Evolutionary conservation across 495 filamentous ascomycete species (phyloP).

Genomic region (Niebla homalea): DNA sequence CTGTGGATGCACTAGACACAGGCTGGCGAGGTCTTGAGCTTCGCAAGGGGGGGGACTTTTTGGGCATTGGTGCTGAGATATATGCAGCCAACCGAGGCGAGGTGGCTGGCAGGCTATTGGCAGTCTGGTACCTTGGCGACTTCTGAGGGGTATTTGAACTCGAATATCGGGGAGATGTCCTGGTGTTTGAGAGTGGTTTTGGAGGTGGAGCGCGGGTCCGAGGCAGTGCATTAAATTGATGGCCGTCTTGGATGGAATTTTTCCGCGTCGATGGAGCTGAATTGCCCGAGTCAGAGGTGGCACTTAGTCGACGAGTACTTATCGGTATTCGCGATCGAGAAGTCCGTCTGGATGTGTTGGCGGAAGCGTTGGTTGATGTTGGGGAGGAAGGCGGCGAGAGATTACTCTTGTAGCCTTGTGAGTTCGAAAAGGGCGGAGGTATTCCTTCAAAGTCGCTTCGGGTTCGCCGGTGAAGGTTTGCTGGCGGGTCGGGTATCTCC

Average conservation of each 20-base stretch:
- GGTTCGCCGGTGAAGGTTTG: conserved; percentile 31
- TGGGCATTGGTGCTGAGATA: conserved; percentile 47
- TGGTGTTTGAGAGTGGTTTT: conserved; percentile 26
- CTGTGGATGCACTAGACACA: conserved; percentile 57
- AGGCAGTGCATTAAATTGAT: conserved; percentile 25
- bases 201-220: conserved; percentile 34
- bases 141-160: conserved; percentile 22
- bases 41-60: conserved; percentile 61
- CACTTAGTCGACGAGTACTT: conserved; percentile 33
- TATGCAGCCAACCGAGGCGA: conserved; percentile 48
- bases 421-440: conserved; percentile 3
- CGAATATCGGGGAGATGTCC: conserved; percentile 23
- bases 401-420: conserved; percentile 3
- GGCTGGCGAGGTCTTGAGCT: conserved; percentile 72
- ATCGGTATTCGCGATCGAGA: conserved; percentile 47
- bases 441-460: conserved; percentile 29
- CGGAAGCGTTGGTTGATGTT: conserved; percentile 12
- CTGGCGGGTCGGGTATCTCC: conserved; percentile 14
- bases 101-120: conserved; percentile 19
- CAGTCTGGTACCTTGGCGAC: conserved; percentile 22
- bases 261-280: conserved; percentile 31
- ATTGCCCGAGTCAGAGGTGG: conserved; percentile 33
- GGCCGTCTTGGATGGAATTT: conserved; percentile 30
- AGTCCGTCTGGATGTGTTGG: conserved; percentile 25
- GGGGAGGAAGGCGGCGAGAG: conserved; percentile 10